Evolutionary conservation across 495 filamentous ascomycete species (phyloP), one percentile per base, ranked within the genome.

Genomic region (Trichoderma gamsii): DNA sequence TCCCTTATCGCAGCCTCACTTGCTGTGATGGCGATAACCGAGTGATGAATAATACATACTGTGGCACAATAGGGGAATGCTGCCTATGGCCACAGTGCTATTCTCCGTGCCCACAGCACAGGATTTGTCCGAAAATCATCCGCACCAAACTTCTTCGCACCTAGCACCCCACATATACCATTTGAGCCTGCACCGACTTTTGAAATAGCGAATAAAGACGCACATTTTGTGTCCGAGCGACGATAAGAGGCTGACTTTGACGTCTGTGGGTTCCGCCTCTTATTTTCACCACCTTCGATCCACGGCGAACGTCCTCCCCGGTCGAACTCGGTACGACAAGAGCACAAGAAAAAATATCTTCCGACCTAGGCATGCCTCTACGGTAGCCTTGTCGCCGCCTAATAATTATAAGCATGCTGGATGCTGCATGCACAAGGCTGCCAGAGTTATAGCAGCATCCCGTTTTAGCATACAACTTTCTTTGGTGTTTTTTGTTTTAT

Each of bases 381-480:
- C 56, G 56, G 56, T 61, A 61, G 56, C 56, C 56, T 61, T 32
- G 56, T 61, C 51, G 56, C 56, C 56, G 56, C 56, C 56, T 32
- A 61, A 27, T 32, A 65, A 43, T 23, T 21, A 35, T 44, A 65
- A 66, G 27, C 27, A 66, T 66, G 65, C 65, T 46, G 43, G n/a
- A 66, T 51, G 65, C 23, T 66, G 65, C 65, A 51, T 41, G 6
- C 46, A 35, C 44, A 41, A 38, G 49, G 49, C 66, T 68, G 44
- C 66, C 66, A 68, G 51, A 64, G 13, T 38, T 63, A 68, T 68
- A 68, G 66, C 66, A 68, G 66, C 59, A 23, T 25, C 59, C 49
- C 66, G 18, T 15, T 18, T 63, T 38, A 27, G 32, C 46, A 29
- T 27, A 41, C 66, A 27, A 2, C 1, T 23, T 46, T 35, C 3